Evolutionary conservation across 2,329 filamentous ascomycete species (phyloP), one percentile per base, ranked within the genome.

Genomic region (Sporothrix brasiliensis): DNA sequence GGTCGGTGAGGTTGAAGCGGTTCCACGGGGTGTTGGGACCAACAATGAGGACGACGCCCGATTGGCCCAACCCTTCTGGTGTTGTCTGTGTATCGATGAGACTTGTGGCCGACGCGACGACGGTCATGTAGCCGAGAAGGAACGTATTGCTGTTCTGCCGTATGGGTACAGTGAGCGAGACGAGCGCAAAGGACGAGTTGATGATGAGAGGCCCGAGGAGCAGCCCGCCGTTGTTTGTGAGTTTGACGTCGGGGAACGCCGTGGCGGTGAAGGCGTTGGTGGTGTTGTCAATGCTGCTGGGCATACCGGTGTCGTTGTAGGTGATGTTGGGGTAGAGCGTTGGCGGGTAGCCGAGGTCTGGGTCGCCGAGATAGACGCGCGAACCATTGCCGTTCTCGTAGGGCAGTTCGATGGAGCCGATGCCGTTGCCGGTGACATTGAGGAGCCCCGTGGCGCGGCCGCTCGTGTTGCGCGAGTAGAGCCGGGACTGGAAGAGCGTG

Each of bases 91-190:
- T 85, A 58, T 84, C 79, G n/a, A 88, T 81, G 3, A 95, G 82
- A 1, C 90, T 84, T 4, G 81, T 81, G 1, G 90, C 90, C 70
- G 91, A 87, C 69, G 91, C 86, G n/a, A 97, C 83, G 2, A 94
- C 81, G 0, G 93, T 97, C 82, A 97, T 86, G 82, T 93, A 97
- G 1, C 92, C 94, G 5, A 97, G 83, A 0, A 94, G 86, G 73
- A 91, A 88, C 54, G 80, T 78, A 2, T 85, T 85, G 1, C 84
- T 70, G 74, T 89, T 91, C 77, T 91, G 89, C 72, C 92, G 86
- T 68, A 97, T 88, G 0, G 93, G 92, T 19, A 94, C 81, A 0
- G 93, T 97, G 71, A 97, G 83, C 2, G 93, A 97, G 14, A 97
- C 78, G 13, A 97, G 81, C 27, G 92, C 91, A 73, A 91, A 91